Evolutionary conservation across 768 basidiomycete species (phyloP).

Genomic region (Boletus patriciae): DNA sequence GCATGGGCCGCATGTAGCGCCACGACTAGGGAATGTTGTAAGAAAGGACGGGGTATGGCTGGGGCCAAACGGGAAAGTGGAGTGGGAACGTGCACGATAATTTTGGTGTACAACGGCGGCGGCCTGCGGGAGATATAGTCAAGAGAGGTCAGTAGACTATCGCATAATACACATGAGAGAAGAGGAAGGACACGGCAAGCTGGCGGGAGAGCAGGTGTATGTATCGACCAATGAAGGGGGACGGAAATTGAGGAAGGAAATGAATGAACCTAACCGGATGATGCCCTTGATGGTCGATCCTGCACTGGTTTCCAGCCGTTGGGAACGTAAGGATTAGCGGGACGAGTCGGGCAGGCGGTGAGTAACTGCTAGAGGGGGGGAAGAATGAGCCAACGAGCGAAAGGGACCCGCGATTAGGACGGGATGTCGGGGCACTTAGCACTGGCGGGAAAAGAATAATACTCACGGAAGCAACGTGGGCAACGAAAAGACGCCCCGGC

Average conservation of each 20-base stretch:
- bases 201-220: not conserved
- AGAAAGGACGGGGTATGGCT: slow-evolving; percentile 15
- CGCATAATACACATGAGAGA: slow-evolving; percentile 13
- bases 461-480: slow-evolving; percentile 27
- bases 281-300: slow-evolving; percentile 25
- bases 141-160: slow-evolving; percentile 14
- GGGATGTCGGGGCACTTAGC: not conserved
- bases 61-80: slow-evolving; percentile 8
- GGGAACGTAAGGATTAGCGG: not conserved
- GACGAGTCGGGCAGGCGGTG: not conserved
- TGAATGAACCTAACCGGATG: slow-evolving; percentile 27
- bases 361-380: not conserved
- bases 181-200: slow-evolving; percentile 11
- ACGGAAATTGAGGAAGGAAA: slow-evolving; percentile 20
- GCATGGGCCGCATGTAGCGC: slow-evolving; percentile 34
- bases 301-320: slow-evolving; percentile 1
- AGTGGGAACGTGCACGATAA: slow-evolving; percentile 24
- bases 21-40: slow-evolving; percentile 19
- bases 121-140: slow-evolving; percentile 17
- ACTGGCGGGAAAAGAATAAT: slow-evolving; percentile 5
- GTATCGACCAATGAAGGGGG: slow-evolving; percentile 6
- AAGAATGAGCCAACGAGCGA: not conserved
- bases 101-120: slow-evolving; percentile 4
- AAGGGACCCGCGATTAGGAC: not conserved
- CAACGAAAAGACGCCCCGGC: slow-evolving; percentile 1